These are phyloP conservation scores for Yamadazyma atlantica DNA, from an alignment of 1,139 yeast species.

Conservation along the genomic window DNA sequence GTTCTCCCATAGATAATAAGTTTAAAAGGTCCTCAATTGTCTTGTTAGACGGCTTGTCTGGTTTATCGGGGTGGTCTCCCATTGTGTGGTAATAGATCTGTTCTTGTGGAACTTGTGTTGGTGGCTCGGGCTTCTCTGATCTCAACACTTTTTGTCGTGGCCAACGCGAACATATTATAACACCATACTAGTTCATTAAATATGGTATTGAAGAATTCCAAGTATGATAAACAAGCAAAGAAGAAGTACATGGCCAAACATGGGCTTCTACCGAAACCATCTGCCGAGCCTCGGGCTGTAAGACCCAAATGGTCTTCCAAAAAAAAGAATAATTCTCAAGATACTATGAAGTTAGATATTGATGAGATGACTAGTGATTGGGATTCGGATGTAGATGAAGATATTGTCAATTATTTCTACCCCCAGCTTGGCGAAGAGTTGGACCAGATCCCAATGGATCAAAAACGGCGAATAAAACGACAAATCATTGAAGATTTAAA, in stretches of 20 bases:
- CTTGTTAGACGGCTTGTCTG: conserved; percentile 17
- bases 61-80: conserved; percentile 10
- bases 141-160: not conserved
- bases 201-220: conserved; percentile 46
- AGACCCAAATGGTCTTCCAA: conserved; percentile 42
- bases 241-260: conserved; percentile 40
- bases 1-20: conserved; percentile 53
- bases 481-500: conserved; percentile 36
- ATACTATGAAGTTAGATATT: conserved; percentile 28
- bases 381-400: conserved; percentile 48
- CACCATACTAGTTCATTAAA: too few relatives aligned
- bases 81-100: conserved; percentile 3
- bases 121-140: not conserved
- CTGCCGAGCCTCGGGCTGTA: conserved; percentile 8
- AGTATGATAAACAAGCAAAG: conserved; percentile 49
- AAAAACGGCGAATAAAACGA: conserved; percentile 35
- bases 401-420: conserved; percentile 40
- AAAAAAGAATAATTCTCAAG: conserved; percentile 15
- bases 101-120: not conserved
- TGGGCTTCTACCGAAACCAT: conserved; percentile 23
- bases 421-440: conserved; percentile 36
- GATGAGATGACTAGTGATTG: conserved; percentile 36
- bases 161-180: too few relatives aligned
- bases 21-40: conserved; percentile 51
- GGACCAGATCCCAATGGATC: conserved; percentile 30